Conservation (phyloP, 2,329 filamentous ascomycete species). For the Colletotrichum sp. region DNA sequence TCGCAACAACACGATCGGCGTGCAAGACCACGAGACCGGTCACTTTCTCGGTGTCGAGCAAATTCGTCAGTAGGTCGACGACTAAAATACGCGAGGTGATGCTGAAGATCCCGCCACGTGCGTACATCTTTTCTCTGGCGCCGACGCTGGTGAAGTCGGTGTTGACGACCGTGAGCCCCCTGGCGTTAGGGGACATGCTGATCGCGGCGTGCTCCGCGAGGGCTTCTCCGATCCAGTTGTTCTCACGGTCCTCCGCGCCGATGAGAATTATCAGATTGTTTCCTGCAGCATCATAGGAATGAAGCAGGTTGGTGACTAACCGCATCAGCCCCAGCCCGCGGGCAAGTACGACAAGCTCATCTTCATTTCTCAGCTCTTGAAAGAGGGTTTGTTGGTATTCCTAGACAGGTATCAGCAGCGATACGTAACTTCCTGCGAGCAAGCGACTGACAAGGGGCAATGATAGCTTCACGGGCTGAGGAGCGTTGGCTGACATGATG, state of each 20-base stretch:
- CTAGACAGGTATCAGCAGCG: slow-evolving; percentile 38
- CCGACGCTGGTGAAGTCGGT: slow-evolving; percentile 91
- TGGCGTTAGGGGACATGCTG: slow-evolving; percentile 80
- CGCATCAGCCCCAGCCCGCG: slow-evolving; percentile 91
- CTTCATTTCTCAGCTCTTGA: slow-evolving; percentile 85
- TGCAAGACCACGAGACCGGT: slow-evolving; percentile 89
- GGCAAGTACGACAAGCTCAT: slow-evolving; percentile 92
- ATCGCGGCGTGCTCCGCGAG: slow-evolving; percentile 94
- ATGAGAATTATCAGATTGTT: slow-evolving; percentile 91
- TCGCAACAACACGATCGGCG: slow-evolving; percentile 85
- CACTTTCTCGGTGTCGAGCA: slow-evolving; percentile 83
- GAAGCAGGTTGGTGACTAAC: slow-evolving; percentile 92
- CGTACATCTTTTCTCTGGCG: slow-evolving; percentile 90
- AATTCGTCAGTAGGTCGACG: slow-evolving; percentile 85
- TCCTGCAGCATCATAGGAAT: slow-evolving; percentile 94
- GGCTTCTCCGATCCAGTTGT: slow-evolving; percentile 96
- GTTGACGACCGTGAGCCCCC: slow-evolving; percentile 90
- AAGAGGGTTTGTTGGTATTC: slow-evolving; percentile 96
- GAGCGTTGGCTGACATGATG: slow-evolving; percentile 47
- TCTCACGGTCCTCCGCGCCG: slow-evolving; percentile 90
- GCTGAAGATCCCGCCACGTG: slow-evolving; percentile 88
- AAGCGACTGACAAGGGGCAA: slow-evolving; percentile 66
- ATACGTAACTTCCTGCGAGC: neutral
- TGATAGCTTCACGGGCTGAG: slow-evolving; percentile 80
- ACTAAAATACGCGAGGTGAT: slow-evolving; percentile 95